These are phyloP conservation scores for Fusarium phyllophilum DNA, from an alignment of 2,329 filamentous ascomycete species.

Conservation along the genomic window DNA sequence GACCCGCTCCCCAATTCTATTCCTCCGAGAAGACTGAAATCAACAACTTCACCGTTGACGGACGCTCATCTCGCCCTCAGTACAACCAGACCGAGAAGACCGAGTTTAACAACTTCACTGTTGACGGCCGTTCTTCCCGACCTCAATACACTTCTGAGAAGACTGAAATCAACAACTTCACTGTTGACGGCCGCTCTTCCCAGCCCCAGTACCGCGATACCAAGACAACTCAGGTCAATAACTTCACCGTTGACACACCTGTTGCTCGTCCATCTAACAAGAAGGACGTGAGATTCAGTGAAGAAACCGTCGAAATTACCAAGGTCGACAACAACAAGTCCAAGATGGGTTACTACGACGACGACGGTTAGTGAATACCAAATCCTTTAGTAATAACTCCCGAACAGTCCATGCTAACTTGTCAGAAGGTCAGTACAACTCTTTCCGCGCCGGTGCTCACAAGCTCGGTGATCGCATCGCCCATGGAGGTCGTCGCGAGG, in stretches of 20 bases:
- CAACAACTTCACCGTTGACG: conserved; percentile 47
- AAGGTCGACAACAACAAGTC: conserved; percentile 55
- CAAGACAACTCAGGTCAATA: conserved; percentile 38
- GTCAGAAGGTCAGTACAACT: conserved; percentile 66
- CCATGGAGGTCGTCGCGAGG: conserved; percentile 55
- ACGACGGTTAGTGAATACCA: conserved; percentile 60
- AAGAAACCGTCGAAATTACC: conserved; percentile 72
- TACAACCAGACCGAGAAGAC: conserved; percentile 31
- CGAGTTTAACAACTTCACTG: conserved; percentile 27
- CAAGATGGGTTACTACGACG: conserved; percentile 75
- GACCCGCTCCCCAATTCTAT: conserved; percentile 34
- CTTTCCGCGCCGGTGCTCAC: conserved; percentile 65
- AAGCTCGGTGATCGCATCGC: conserved; percentile 67
- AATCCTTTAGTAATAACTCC: neutral
- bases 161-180: conserved; percentile 45
- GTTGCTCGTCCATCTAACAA: conserved; percentile 59
- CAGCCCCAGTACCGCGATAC: conserved; percentile 35
- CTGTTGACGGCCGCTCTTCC: conserved; percentile 42
- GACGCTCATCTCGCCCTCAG: conserved; percentile 30
- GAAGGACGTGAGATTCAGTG: conserved; percentile 68
- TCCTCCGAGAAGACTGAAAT: conserved; percentile 40
- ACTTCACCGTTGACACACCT: conserved; percentile 48
- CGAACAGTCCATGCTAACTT: conserved; percentile 36
- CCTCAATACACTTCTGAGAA: conserved; percentile 39
- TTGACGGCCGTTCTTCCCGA: conserved; percentile 29